Evolutionary conservation across 352 stramenopile species (phyloP), one percentile per base, ranked within the genome.

Genomic region (Phytophthora sojae): DNA sequence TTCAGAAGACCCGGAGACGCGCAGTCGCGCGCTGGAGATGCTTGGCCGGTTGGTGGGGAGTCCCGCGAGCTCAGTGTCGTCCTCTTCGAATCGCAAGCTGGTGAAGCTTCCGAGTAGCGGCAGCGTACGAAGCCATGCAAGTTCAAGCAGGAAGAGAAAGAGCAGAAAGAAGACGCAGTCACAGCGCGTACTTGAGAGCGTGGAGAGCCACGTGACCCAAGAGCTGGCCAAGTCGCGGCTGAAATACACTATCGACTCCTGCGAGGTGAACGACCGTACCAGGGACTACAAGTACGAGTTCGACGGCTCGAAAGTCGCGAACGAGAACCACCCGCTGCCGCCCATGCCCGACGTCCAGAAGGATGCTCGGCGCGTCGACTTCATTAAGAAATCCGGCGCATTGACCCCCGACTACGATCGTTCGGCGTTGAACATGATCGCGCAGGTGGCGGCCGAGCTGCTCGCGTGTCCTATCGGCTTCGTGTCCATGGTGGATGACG

Each of bases 401-500:
- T 68, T 90, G 50, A 51, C 64, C 7, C 21, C 52, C 7, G 61
- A 76, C 21, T 89, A 86, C 64, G 84, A 92, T 64, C 74, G 63
- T 17, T 64, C 72, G 5, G 82, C 82, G 19, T 60, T 92, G 7
- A 77, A 90, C 19, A 52, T 92, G 65, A 74, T 92, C 23, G 82
- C 79, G 0, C 73, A 90, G 53, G 71, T 90, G 42, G 82, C 82
- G 11, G 82, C 84, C 21, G 67, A 85, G 53, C 75, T 76, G 26
- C 69, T 92, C 21, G 76, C 74, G 25, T 90, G 84, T 56, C 77
- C 82, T 7, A 82, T 90, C 29, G 84, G 84, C 19, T 88, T 88
- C 37, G 77, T 92, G 12, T 89, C 82, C 17, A 78, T 90, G 49
- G 61, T 92, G 1, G 82, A 89, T 55, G 69, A 84, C 54, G 57